Evolutionary conservation across 768 basidiomycete species (phyloP).

Genomic region (Fomitopsis serialis): DNA sequence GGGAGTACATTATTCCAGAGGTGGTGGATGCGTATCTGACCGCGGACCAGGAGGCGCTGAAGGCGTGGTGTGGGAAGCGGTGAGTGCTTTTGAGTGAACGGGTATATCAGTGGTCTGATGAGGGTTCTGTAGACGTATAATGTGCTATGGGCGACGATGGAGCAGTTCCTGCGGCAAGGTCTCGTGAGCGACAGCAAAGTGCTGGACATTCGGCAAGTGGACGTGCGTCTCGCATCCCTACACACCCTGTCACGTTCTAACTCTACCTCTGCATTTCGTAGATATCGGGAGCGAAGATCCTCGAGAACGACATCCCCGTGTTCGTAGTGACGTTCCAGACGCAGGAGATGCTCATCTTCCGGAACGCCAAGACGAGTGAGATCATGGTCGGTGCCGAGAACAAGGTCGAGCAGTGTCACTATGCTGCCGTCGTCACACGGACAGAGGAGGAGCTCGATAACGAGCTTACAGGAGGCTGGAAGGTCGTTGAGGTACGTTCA

Average conservation of each 20-base stretch:
- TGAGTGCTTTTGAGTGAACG: no score
- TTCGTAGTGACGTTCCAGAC: conserved; percentile 90
- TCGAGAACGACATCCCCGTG: conserved; percentile 87
- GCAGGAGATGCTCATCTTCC: conserved; percentile 90
- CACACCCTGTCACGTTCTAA: background rate
- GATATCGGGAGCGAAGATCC: conserved; percentile 82
- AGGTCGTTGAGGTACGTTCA: conserved; percentile 80
- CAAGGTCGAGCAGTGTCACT: conserved; percentile 89
- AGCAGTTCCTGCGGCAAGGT: conserved; percentile 86
- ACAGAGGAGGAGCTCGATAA: conserved; percentile 84
- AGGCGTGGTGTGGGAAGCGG: conserved; percentile 92
- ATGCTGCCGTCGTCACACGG: conserved; percentile 88
- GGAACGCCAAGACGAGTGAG: conserved; percentile 85
- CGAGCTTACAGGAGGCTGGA: conserved; percentile 97
- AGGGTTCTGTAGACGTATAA: conserved; percentile 86
- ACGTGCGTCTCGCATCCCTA: conserved; percentile 48
- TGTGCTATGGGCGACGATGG: conserved; percentile 98
- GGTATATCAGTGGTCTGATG: no score
- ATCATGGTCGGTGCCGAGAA: conserved; percentile 83
- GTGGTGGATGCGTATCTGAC: conserved; percentile 94
- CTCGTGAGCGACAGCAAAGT: conserved; percentile 90
- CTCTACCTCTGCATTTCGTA: conserved; percentile 31
- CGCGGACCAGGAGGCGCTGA: conserved; percentile 81
- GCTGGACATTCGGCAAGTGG: conserved; percentile 95
- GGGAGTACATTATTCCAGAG: conserved; percentile 97